Evolutionary conservation across 768 basidiomycete genomes (phyloP), one percentile per base, ranked within the genome.

Genomic region (Crucibulum laeve): DNA sequence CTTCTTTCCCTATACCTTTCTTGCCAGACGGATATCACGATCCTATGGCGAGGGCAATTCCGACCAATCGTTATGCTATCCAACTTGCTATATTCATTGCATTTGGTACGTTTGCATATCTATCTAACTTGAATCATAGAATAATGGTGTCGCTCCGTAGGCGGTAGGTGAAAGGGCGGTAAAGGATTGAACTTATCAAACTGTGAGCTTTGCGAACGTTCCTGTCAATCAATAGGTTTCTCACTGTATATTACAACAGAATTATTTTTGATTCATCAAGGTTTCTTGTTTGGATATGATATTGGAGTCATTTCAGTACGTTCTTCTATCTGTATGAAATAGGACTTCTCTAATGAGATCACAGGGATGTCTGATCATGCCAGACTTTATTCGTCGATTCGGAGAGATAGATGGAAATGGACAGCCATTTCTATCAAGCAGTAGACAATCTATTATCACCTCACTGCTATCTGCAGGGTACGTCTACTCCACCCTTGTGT

Each of bases 311-410:
- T 86, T 47, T 86, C 84, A 43, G 82, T 84, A 47, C 41, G 73
- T 57, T 19, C 4, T 6, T 7, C 15, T 3, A 43, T 35, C 10
- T 3, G 28, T 18, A 14, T 23, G 6, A 28, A 6, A 10, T 19
- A 26, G 19, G 38, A 10, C n/a, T 13, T 42, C 26, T 44, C 28
- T n/a, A 42, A 40, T 47, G 15, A 14, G 48, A 21, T 5, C 14
- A 25, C 11, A 83, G 79, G 87, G 86, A 70, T 87, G 84, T 53
- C 61, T 89, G 24, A 87, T 88, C 46, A 87, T 87, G 83, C 77
- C 77, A 5, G 85, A 88, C 58, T 89, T 89, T 59, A 71, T 86
- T 51, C 51, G 64, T 41, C 77, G 84, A 10, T 88, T 89, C 54
- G 87, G 85, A 24, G 65, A 79, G 53, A 40, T 70, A 3, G 71